Percentiles rank a stretch among this genome's conserved stretches.
Evolutionary conservation across 73 alveolate species (phyloP).

Genomic region (Tetrahymena borealis): DNA sequence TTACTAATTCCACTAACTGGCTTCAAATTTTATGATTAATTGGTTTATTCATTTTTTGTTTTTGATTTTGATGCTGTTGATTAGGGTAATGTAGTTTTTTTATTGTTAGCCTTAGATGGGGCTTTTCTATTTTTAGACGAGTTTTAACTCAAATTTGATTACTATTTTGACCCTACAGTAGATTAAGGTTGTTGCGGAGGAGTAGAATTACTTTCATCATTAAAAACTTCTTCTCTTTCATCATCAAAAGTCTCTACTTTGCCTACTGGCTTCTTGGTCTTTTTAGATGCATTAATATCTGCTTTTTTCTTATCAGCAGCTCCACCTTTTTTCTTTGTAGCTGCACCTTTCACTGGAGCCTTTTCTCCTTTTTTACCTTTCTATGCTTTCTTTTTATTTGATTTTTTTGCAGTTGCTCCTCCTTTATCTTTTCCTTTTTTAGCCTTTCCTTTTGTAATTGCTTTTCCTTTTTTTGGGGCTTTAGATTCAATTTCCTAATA

Average conservation of each 20-base stretch:
- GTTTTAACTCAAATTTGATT: too few species aligned
- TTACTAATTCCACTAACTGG: neutral
- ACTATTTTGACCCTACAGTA: neutral
- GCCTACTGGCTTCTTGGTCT: neutral
- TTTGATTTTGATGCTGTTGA: neutral
- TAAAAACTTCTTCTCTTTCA: neutral
- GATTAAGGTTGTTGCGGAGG: neutral
- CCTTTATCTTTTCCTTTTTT: neutral
- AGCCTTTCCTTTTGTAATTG: neutral
- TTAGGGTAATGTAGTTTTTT: neutral
- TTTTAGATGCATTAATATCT: neutral
- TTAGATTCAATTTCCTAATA: neutral
- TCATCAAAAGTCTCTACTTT: neutral
- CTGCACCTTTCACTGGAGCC: neutral
- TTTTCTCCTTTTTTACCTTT: slow-evolving; percentile 1
- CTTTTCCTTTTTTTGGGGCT: neutral
- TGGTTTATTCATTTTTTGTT: neutral
- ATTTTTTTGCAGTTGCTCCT: neutral
- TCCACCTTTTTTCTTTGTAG: neutral
- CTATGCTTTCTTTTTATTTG: neutral
- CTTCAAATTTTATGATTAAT: neutral
- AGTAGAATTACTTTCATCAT: neutral
- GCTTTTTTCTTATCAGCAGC: neutral
- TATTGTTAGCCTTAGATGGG: neutral
- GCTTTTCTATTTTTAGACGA: neutral